Evolutionary conservation across 2,329 filamentous ascomycete genomes (phyloP).

Genomic region (Lojkania enalia): DNA sequence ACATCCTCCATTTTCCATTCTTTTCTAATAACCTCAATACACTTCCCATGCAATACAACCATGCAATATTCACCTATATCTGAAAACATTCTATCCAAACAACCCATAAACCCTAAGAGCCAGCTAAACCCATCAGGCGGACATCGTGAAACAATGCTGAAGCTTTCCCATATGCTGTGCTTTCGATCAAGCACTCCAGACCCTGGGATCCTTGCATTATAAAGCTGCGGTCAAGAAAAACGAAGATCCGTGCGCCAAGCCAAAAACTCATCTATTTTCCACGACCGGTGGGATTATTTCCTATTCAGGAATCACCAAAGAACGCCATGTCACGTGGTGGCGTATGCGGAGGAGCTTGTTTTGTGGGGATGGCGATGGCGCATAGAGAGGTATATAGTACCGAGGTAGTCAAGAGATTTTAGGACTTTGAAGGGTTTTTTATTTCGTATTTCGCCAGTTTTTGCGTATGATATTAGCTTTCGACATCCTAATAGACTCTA

Average conservation of each 20-base stretch:
- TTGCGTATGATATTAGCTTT: too few relatives aligned
- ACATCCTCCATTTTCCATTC: too few relatives aligned
- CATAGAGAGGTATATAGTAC: too few relatives aligned
- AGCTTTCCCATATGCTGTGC: too few relatives aligned
- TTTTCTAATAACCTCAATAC: too few relatives aligned
- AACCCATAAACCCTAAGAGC: conserved; percentile 4
- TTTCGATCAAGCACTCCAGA: too few relatives aligned
- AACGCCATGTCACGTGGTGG: conserved; percentile 12
- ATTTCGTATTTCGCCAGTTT: too few relatives aligned
- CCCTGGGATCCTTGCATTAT: neutral
- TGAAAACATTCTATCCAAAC: neutral
- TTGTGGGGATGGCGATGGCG: too few relatives aligned
- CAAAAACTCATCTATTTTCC: conserved; percentile 17
- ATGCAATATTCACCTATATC: neutral
- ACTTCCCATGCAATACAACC: neutral
- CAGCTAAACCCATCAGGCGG: neutral
- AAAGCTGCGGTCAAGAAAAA: neutral
- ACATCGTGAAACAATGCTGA: neutral
- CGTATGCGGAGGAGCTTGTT: too few relatives aligned
- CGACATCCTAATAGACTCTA: too few relatives aligned
- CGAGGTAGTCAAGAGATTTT: too few relatives aligned
- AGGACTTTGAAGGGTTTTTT: too few relatives aligned
- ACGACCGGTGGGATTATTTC: conserved; percentile 7
- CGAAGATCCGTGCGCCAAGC: conserved; percentile 15
- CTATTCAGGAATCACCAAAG: conserved; percentile 5